These are phyloP conservation scores for Neoboletus subvelutipes DNA, from an alignment of 768 basidiomycete species.

Conservation along the genomic window DNA sequence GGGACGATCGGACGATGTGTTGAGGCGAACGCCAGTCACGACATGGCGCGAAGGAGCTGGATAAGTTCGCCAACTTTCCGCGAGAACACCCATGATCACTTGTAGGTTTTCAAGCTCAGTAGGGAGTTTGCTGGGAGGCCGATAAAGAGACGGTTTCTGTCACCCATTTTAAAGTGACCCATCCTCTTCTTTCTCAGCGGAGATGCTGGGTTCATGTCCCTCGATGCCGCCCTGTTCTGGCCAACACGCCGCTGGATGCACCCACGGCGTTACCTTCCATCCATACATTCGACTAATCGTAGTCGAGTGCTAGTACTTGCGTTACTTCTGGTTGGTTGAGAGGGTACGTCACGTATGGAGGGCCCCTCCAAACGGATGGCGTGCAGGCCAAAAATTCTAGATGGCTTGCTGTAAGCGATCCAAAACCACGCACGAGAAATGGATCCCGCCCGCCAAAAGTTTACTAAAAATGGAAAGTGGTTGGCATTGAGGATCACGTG, in stretches of 20 bases:
- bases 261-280: no score
- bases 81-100: not conserved
- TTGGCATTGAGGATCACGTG: not conserved
- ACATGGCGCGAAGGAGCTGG: no score
- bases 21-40: not conserved
- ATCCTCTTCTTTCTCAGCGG: not conserved
- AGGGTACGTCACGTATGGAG: not conserved
- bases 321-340: not conserved
- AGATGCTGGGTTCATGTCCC: not conserved
- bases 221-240: not conserved
- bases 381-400: not conserved
- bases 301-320: not conserved
- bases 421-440: not conserved
- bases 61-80: slow-evolving; percentile 1
- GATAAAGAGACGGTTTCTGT: not conserved
- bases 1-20: not conserved
- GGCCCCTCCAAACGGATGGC: not conserved
- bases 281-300: not conserved
- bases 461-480: not conserved
- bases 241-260: not conserved
- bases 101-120: not conserved
- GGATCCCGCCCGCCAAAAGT: not conserved
- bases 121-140: not conserved
- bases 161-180: no score
- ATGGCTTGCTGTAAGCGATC: not conserved